Evolutionary conservation across 2,329 filamentous ascomycete species (phyloP).

Genomic region (Colletotrichum sp.): DNA sequence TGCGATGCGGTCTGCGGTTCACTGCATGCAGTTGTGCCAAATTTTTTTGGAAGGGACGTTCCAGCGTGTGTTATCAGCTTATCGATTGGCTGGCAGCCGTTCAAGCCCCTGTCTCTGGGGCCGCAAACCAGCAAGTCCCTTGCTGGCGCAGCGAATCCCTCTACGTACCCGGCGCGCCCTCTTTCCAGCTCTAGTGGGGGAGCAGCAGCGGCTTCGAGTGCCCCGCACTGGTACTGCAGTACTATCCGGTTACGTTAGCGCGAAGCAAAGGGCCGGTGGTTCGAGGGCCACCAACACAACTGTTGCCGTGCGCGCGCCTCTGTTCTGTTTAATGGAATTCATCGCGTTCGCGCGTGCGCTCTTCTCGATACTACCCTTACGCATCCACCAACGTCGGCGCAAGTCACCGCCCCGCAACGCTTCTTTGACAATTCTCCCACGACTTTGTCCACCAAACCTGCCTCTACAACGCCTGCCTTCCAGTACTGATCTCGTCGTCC

Average conservation of each 20-base stretch:
- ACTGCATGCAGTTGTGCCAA: constrained; percentile 17
- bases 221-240: constrained; percentile 4
- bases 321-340: constrained; percentile 7
- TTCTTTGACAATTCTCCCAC: neutral
- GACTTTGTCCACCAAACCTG: neutral
- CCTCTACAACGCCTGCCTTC: neutral
- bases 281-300: neutral
- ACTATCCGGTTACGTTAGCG: neutral
- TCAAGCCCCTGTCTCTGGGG: neutral
- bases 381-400: constrained; percentile 1
- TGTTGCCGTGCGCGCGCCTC: neutral
- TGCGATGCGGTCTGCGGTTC: constrained; percentile 13
- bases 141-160: neutral
- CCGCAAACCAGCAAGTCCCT: constrained; percentile 1
- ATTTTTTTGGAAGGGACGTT: constrained; percentile 15
- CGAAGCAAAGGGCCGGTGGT: neutral
- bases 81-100: constrained; percentile 9
- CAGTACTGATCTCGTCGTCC: neutral
- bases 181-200: constrained; percentile 10
- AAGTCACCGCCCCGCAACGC: neutral
- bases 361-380: neutral
- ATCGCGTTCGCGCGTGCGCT: constrained; percentile 7
- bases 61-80: constrained; percentile 14
- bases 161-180: neutral
- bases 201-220: neutral